Base-by-base conservation (phyloP, 2,329 filamentous ascomycete genomes). In the Xylariomycetidae sp. region DNA sequence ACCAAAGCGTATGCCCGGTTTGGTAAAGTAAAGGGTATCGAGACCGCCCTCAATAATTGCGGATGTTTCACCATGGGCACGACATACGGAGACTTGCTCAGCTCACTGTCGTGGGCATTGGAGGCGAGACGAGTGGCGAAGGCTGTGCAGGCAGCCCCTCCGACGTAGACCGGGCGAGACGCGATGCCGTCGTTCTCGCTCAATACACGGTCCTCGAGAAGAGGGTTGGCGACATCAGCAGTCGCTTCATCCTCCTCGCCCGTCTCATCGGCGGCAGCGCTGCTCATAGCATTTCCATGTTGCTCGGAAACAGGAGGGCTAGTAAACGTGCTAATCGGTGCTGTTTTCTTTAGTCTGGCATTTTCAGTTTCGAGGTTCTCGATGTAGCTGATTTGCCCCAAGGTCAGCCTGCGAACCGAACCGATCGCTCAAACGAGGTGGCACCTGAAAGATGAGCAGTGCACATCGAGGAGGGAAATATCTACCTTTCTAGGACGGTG, bases 1-100 rank as follows among this genome's bases (percentile, higher is more conserved):
- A 62, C 51, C 3, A 50, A 49, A 12, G 60, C 53, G 18, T 60
- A 54, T n/a, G 57, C 48, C 12, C 50, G 50, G 30, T 46, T 55
- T 1, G 61, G 61, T 51, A 58, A 56, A 18, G 36, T 44, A 3
- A 46, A 43, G 3, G 48, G 43, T 2, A 38, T 25, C 10, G 36
- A 45, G n/a, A 40, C 18, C 3, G 32, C 31, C 13, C 39, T 31
- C 16, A 30, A 27, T 8, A 45, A 27, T 18, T 18, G 33, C 4
- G 40, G 26, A 25, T 46, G 37, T 30, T 41, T 42, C 11, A 37
- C 34, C n/a, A 43, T 41, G 9, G 42, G 40, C 11, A 45, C 33
- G 10, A 40, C 26, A 23, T 38, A 30, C n/a, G 40, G 32, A 13
- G 35, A 20, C 31, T 38, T 19, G 11, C 25, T 16, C 11, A 19